Evolutionary conservation across 2,329 filamentous ascomycete genomes (phyloP).

Genomic region (Aureobasidium pullulans): DNA sequence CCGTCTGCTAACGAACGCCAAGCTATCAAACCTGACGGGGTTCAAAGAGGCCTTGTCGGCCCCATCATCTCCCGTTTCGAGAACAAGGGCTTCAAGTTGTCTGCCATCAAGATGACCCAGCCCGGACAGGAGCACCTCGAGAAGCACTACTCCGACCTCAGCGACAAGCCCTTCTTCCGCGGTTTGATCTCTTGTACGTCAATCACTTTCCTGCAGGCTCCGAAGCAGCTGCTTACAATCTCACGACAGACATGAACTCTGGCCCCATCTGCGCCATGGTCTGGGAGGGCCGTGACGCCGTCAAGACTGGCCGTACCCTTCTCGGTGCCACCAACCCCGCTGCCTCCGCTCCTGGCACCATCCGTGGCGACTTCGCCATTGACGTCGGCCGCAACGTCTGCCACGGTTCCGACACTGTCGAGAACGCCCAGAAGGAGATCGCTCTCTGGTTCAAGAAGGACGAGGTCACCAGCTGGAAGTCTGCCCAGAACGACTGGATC

Average conservation of each 20-base stretch:
- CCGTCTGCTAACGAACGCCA: constrained; percentile 13
- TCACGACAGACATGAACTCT: constrained; percentile 75
- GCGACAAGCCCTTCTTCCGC: constrained; percentile 92
- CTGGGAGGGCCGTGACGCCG: constrained; percentile 97
- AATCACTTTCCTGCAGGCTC: background rate
- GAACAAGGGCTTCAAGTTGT: constrained; percentile 97
- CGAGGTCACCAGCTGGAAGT: constrained; percentile 81
- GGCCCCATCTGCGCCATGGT: constrained; percentile 99
- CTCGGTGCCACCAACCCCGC: constrained; percentile 99
- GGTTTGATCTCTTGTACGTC: constrained; percentile 82
- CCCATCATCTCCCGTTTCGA: constrained; percentile 98
- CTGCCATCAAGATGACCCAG: constrained; percentile 78
- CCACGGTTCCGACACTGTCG: constrained; percentile 98
- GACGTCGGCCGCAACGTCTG: constrained; percentile 97
- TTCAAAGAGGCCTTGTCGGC: constrained; percentile 97
- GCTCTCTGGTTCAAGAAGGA: constrained; percentile 92
- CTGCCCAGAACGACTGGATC: constrained; percentile 82
- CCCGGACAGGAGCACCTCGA: constrained; percentile 90
- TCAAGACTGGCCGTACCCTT: constrained; percentile 95
- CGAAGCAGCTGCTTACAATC: constrained; percentile 19
- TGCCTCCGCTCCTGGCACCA: constrained; percentile 90
- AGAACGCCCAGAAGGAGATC: constrained; percentile 99
- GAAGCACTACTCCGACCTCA: constrained; percentile 93
- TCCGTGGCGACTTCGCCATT: constrained; percentile 88
- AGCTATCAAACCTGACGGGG: constrained; percentile 93